phyloP scores from a whole-genome alignment of 257 asterid species.

The Fraxinus pennsylvanica region DNA sequence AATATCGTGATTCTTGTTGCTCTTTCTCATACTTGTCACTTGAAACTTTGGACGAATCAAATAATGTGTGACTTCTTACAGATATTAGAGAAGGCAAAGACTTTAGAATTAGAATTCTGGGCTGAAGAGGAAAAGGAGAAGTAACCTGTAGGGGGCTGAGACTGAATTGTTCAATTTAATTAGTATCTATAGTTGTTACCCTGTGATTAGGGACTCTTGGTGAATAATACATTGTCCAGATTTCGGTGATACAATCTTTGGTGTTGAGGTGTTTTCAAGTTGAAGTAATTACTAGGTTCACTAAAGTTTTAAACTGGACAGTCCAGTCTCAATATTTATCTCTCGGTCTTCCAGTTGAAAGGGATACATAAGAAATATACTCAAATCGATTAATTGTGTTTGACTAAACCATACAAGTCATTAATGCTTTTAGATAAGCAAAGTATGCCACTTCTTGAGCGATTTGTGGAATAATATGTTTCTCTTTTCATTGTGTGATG shows the following conservation, averaged over 20 bases:
- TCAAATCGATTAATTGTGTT: neutral
- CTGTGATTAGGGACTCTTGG: neutral
- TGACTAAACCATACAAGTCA: neutral
- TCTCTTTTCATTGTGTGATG: neutral
- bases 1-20: neutral
- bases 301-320: no score
- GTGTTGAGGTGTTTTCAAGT: neutral
- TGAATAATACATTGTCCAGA: neutral
- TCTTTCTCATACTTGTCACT: neutral
- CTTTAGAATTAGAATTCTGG: neutral
- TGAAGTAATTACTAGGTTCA: neutral
- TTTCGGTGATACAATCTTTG: neutral
- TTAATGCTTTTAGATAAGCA: neutral
- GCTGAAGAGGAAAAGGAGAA: neutral
- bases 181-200: neutral
- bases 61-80: slow-evolving; percentile 7
- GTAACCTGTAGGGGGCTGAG: neutral
- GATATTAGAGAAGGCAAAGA: neutral
- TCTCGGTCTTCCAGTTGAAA: neutral
- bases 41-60: neutral
- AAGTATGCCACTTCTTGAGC: neutral
- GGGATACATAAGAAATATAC: neutral
- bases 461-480: neutral
- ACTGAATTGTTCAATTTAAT: neutral
- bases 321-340: no score